Conservation (phyloP, 108 stramenopile genomes). For the Pseudonitzschia delicatissima region DNA sequence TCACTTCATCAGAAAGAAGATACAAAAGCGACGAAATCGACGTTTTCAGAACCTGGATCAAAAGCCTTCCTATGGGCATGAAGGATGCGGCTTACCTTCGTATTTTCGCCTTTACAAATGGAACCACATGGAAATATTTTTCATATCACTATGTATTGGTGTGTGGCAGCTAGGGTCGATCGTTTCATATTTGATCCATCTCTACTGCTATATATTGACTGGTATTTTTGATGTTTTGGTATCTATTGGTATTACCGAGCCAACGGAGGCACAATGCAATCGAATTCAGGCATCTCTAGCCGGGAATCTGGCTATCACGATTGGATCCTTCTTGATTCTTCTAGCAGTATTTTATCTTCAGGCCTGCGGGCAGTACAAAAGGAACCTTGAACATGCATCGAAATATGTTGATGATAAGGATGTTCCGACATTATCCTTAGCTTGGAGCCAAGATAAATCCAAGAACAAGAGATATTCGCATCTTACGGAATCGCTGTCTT, state of each 20-base stretch:
- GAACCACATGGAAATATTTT: constrained; percentile 75
- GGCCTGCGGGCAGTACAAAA: constrained; percentile 33
- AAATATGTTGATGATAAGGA: constrained; percentile 26
- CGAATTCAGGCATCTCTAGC: constrained; percentile 29
- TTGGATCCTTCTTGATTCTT: constrained; percentile 32
- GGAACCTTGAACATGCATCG: constrained; percentile 26
- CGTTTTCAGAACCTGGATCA: background rate
- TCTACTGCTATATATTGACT: constrained; percentile 47
- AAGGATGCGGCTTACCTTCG: constrained; percentile 27
- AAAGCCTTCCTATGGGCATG: constrained; percentile 21
- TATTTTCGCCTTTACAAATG: constrained; percentile 53
- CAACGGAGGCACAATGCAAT: constrained; percentile 32
- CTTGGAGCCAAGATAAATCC: constrained; percentile 28
- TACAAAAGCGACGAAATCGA: constrained; percentile 12
- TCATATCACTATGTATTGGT: constrained; percentile 59
- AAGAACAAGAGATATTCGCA: constrained; percentile 31
- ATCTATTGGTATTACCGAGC: constrained; percentile 32
- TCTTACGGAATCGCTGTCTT: constrained; percentile 14
- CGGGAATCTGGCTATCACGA: constrained; percentile 25
- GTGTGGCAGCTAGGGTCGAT: constrained; percentile 73
- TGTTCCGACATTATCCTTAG: constrained; percentile 30
- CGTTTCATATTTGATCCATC: constrained; percentile 53
- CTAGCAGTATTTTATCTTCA: constrained; percentile 29
- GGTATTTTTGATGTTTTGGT: constrained; percentile 22
- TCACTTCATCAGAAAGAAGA: constrained; percentile 21